A percentile compares a stretch with the other conserved stretches of the same genome.
phyloP scores from a whole-genome alignment of 2,329 filamentous ascomycete species.

The Cytospora leucostoma region DNA sequence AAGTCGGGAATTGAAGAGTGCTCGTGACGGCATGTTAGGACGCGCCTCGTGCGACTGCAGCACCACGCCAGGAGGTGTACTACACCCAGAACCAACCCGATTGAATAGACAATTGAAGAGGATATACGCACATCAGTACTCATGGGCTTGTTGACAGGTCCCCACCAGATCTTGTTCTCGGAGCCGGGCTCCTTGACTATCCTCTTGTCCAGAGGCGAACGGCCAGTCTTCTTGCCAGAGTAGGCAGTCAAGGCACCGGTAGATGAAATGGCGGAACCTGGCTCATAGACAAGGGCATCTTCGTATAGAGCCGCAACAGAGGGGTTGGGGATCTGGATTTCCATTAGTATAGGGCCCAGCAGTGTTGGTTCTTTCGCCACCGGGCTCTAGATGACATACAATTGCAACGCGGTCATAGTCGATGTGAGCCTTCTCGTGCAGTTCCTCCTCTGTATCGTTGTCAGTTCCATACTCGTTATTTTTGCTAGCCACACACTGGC shows the following conservation, averaged over 20 bases:
- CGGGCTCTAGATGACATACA: slow-evolving; percentile 56
- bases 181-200: slow-evolving; percentile 90
- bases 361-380: too few species aligned
- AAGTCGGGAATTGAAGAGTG: slow-evolving; percentile 14
- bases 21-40: slow-evolving; percentile 28
- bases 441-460: slow-evolving; percentile 70
- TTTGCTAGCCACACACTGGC: too few species aligned
- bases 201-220: slow-evolving; percentile 95
- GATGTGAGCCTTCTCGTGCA: slow-evolving; percentile 97
- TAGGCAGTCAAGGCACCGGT: slow-evolving; percentile 94
- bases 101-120: slow-evolving; percentile 12
- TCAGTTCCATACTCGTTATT: neutral
- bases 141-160: slow-evolving; percentile 99
- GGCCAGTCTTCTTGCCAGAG: slow-evolving; percentile 96
- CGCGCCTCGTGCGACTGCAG: slow-evolving; percentile 10
- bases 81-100: slow-evolving; percentile 4
- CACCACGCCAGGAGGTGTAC: neutral
- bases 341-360: slow-evolving; percentile 30
- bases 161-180: slow-evolving; percentile 96
- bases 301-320: slow-evolving; percentile 96
- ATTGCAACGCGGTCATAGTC: slow-evolving; percentile 99
- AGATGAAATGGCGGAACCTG: slow-evolving; percentile 94
- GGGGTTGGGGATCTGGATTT: slow-evolving; percentile 74
- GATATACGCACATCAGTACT: slow-evolving; percentile 76
- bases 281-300: slow-evolving; percentile 95